These are phyloP conservation scores for Marasmius tenuissimus DNA, from an alignment of 1,284 basidiomycete species.

Conservation along the genomic window DNA sequence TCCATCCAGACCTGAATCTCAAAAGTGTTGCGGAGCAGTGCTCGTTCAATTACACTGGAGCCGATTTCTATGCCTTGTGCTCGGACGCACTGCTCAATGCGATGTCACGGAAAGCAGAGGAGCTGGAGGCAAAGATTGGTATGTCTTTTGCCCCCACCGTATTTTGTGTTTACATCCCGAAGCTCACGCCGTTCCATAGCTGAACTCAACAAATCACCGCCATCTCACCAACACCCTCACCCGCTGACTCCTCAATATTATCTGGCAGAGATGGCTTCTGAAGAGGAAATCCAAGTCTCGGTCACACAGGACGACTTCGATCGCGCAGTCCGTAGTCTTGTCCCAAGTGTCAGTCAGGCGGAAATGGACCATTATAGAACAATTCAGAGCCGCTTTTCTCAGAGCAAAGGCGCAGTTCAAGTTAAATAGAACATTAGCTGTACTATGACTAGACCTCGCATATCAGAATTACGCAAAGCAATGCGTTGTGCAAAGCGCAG, in stretches of 20 bases:
- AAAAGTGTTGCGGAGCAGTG: constrained; percentile 71
- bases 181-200: constrained; percentile 32
- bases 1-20: constrained; percentile 74
- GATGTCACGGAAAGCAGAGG: constrained; percentile 86
- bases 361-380: constrained; percentile 89
- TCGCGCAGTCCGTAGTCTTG: constrained; percentile 71
- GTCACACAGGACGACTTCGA: constrained; percentile 80
- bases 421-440: not conserved
- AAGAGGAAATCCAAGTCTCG: constrained; percentile 74
- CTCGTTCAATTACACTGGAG: constrained; percentile 94
- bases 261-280: constrained; percentile 79
- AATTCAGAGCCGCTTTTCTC: constrained; percentile 74
- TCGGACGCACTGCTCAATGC: constrained; percentile 96
- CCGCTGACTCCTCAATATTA: constrained; percentile 93
- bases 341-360: constrained; percentile 85
- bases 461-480: too few species aligned
- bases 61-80: constrained; percentile 97
- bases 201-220: constrained; percentile 44
- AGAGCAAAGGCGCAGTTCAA: constrained; percentile 14
- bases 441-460: too few species aligned
- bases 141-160: constrained; percentile 20
- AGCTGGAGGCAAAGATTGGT: constrained; percentile 76
- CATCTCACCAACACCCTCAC: constrained; percentile 52
- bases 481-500: too few species aligned
- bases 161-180: not conserved